Percentiles rank a stretch among this genome's conserved stretches.
Conservation (phyloP, 495 filamentous ascomycete genomes). For the Penicillium argentinense region DNA sequence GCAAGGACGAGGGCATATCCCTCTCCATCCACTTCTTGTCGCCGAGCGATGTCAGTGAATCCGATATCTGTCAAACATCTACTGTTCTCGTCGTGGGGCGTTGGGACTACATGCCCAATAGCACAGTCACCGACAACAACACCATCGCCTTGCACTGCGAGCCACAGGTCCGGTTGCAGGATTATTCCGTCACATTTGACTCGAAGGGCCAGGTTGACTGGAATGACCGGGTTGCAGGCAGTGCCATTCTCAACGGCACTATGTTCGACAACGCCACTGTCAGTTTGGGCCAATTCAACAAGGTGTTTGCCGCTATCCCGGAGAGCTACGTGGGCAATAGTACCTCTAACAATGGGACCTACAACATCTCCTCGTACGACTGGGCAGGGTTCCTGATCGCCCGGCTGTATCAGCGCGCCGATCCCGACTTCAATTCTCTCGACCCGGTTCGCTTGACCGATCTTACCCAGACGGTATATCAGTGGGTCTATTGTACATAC, state of each 20-base stretch:
- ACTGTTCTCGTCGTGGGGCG: slow-evolving; percentile 39
- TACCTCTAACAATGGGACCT: slow-evolving; percentile 23
- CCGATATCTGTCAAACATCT: slow-evolving; percentile 35
- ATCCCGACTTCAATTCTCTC: slow-evolving; percentile 27
- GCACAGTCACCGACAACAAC: slow-evolving; percentile 27
- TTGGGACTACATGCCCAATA: slow-evolving; percentile 36
- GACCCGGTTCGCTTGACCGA: slow-evolving; percentile 23
- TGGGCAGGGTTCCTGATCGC: slow-evolving; percentile 45
- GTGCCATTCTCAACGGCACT: slow-evolving; percentile 23
- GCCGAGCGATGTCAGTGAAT: slow-evolving; percentile 19
- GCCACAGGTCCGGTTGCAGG: slow-evolving; percentile 24
- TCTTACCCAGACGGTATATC: slow-evolving; percentile 36
- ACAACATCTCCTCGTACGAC: slow-evolving; percentile 38
- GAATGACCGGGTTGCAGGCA: slow-evolving; percentile 18
- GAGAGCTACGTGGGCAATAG: slow-evolving; percentile 37
- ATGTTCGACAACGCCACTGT: slow-evolving; percentile 43
- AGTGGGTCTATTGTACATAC: slow-evolving; percentile 45
- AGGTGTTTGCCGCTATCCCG: slow-evolving; percentile 41
- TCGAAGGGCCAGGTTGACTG: slow-evolving; percentile 32
- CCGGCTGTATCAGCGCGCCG: slow-evolving; percentile 34
- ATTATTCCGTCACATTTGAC: slow-evolving; percentile 35
- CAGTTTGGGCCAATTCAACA: slow-evolving; percentile 43
- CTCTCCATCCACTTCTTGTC: slow-evolving; percentile 43
- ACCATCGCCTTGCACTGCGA: slow-evolving; percentile 42
- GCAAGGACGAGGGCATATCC: slow-evolving; percentile 25